Evolutionary conservation across 2,329 filamentous ascomycete genomes (phyloP).

Genomic region (Fusarium chuoi): DNA sequence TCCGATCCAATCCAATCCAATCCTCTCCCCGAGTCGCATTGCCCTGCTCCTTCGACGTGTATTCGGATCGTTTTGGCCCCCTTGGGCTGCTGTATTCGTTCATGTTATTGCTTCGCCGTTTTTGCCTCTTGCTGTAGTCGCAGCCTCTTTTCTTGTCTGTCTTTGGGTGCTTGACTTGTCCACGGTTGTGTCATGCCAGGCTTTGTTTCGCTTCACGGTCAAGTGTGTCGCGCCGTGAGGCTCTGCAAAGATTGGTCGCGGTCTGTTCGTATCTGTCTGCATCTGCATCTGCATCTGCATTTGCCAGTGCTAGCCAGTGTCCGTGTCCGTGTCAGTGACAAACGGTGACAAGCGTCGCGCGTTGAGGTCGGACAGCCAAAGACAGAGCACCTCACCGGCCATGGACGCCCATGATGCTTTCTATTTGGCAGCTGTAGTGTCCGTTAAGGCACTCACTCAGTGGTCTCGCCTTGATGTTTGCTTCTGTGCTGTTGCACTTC

Average conservation of each 20-base stretch:
- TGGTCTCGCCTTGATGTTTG: neutral
- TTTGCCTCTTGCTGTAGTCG: neutral
- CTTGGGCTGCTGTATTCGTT: neutral
- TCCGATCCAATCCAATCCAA: neutral
- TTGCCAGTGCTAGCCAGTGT: slow-evolving; percentile 6
- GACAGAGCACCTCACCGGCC: slow-evolving; percentile 1
- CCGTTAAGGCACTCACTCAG: neutral
- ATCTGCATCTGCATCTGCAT: slow-evolving; percentile 1
- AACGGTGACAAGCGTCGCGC: slow-evolving; percentile 24
- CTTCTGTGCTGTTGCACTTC: neutral
- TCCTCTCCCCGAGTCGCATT: slow-evolving; percentile 2
- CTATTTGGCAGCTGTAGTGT: slow-evolving; percentile 6
- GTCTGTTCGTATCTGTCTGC: slow-evolving; percentile 4
- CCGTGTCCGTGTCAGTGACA: slow-evolving; percentile 18
- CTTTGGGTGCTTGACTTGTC: neutral
- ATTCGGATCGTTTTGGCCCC: slow-evolving; percentile 13
- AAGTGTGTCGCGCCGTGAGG: slow-evolving; percentile 25
- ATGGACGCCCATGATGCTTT: slow-evolving; percentile 22
- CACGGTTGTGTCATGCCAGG: slow-evolving; percentile 4
- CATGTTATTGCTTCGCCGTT: slow-evolving; percentile 9
- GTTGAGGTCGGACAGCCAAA: slow-evolving; percentile 35
- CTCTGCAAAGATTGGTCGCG: slow-evolving; percentile 25
- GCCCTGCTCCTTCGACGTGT: slow-evolving; percentile 12
- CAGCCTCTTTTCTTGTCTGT: slow-evolving; percentile 2
- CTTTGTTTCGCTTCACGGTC: slow-evolving; percentile 17